A percentile compares a stretch with the other conserved stretches of the same genome.
Conservation (phyloP, 495 filamentous ascomycete species). For the Podospora bellae-mahoneyi region DNA sequence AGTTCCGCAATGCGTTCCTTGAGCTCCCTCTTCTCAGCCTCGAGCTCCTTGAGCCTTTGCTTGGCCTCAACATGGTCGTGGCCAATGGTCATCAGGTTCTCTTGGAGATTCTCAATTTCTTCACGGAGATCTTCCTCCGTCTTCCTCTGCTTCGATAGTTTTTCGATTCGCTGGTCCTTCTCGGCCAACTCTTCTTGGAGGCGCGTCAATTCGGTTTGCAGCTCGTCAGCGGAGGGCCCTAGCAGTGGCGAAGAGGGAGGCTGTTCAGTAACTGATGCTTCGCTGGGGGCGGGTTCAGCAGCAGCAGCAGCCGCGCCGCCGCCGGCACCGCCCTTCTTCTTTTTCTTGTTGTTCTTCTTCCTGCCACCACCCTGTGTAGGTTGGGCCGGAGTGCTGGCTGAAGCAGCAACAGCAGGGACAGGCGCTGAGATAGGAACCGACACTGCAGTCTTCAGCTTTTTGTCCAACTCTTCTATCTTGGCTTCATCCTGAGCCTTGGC, state of each 20-base stretch:
- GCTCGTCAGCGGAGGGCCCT: slow-evolving; percentile 25
- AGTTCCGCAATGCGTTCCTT: slow-evolving; percentile 62
- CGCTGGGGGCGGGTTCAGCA: slow-evolving; percentile 25
- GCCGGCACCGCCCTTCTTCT: slow-evolving; percentile 52
- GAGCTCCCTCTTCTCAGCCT: slow-evolving; percentile 45
- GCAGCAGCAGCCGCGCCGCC: slow-evolving; percentile 26
- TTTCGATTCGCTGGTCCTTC: slow-evolving; percentile 68
- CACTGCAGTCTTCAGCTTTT: slow-evolving; percentile 33
- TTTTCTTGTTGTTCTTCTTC: slow-evolving; percentile 92
- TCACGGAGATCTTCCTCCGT: slow-evolving; percentile 77
- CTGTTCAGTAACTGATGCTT: slow-evolving; percentile 28
- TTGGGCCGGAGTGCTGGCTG: neutral
- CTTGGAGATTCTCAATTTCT: slow-evolving; percentile 79
- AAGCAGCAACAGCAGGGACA: slow-evolving; percentile 15
- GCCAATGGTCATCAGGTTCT: slow-evolving; percentile 71
- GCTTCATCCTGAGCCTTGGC: slow-evolving; percentile 33
- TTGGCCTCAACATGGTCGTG: slow-evolving; percentile 80
- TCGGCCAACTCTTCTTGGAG: slow-evolving; percentile 62
- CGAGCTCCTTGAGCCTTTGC: slow-evolving; percentile 63
- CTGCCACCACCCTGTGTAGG: slow-evolving; percentile 54
- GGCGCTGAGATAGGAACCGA: slow-evolving; percentile 1
- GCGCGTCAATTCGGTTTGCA: slow-evolving; percentile 41
- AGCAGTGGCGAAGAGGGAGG: slow-evolving; percentile 26
- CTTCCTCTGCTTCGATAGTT: slow-evolving; percentile 61
- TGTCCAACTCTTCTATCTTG: slow-evolving; percentile 34